These are phyloP conservation scores for Barnettozyma botsteinii DNA, from an alignment of 805 yeast genomes.

Conservation along the genomic window DNA sequence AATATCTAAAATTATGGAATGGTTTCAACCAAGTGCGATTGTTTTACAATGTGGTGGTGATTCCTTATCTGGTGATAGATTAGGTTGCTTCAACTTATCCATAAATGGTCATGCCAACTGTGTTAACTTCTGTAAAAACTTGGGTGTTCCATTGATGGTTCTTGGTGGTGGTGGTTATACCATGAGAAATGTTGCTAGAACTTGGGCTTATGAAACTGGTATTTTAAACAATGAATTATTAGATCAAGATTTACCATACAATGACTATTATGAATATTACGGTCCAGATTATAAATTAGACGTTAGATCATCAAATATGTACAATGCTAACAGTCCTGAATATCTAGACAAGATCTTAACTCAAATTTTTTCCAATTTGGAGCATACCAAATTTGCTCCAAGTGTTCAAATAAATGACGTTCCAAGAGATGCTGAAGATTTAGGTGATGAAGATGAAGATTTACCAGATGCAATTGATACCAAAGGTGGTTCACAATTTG, in stretches of 20 bases:
- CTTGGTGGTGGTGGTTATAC: constrained; percentile 99
- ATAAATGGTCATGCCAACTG: constrained; percentile 95
- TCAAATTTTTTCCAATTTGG: constrained; percentile 40
- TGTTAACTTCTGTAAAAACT: constrained; percentile 81
- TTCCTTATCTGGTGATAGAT: constrained; percentile 84
- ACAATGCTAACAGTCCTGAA: constrained; percentile 12
- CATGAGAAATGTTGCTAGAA: constrained; percentile 86
- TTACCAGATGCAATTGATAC: constrained; percentile 72
- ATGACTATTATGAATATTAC: constrained; percentile 56
- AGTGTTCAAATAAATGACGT: constrained; percentile 87
- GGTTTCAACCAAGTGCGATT: constrained; percentile 71
- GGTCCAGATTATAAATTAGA: constrained; percentile 74
- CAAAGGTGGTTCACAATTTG: constrained; percentile 86
- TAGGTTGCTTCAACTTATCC: constrained; percentile 90
- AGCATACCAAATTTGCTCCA: constrained; percentile 81
- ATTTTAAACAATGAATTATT: constrained; percentile 63
- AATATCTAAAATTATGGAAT: constrained; percentile 65
- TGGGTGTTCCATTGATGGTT: constrained; percentile 85
- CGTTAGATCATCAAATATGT: constrained; percentile 53
- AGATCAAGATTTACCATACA: constrained; percentile 51
- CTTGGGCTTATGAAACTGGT: constrained; percentile 95
- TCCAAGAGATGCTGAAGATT: constrained; percentile 53
- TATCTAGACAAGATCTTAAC: constrained; percentile 10
- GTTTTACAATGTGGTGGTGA: constrained; percentile 98
- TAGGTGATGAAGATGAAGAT: constrained; percentile 41